Conservation (phyloP, 139 green algal genomes). For the Pycnococcus provasolii region DNA sequence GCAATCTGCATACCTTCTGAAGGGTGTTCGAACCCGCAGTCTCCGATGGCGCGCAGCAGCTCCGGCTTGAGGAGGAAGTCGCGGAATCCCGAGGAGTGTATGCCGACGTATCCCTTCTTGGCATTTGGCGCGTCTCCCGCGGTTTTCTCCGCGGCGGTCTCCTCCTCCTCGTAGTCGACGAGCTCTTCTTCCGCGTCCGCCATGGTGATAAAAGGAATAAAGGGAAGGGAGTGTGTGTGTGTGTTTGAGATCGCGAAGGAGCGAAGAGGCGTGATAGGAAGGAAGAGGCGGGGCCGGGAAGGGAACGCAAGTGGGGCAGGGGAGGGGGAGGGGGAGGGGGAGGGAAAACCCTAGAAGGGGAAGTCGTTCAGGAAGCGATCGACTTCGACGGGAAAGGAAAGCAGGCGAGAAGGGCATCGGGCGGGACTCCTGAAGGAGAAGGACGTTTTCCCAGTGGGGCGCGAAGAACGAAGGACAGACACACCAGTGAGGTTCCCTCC, state of each 20-base stretch:
- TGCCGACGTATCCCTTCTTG: slow-evolving; percentile 92
- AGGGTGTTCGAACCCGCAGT: slow-evolving; percentile 98
- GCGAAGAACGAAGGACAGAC: too few relatives aligned
- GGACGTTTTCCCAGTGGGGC: too few relatives aligned
- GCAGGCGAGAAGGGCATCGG: background rate
- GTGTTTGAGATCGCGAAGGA: slow-evolving; percentile 12
- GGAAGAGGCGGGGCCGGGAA: slow-evolving; percentile 2
- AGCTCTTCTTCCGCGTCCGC: slow-evolving; percentile 55
- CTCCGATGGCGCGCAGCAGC: slow-evolving; percentile 84
- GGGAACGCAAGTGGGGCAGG: too few relatives aligned
- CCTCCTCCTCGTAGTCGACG: slow-evolving; percentile 80
- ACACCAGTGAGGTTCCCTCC: too few relatives aligned
- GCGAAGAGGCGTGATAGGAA: background rate
- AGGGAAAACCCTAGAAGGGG: background rate
- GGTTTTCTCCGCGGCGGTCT: slow-evolving; percentile 46
- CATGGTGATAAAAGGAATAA: slow-evolving; percentile 7
- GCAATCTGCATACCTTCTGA: slow-evolving; percentile 71
- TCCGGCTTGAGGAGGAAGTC: slow-evolving; percentile 94
- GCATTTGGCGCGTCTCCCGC: slow-evolving; percentile 27
- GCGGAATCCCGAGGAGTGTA: slow-evolving; percentile 94
- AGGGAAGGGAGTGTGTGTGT: slow-evolving; percentile 7
- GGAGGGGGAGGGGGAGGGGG: too few relatives aligned
- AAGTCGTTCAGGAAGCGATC: too few relatives aligned
- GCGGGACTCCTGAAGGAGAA: too few relatives aligned
- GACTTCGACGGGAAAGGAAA: too few relatives aligned